A percentile compares a stretch with the other conserved stretches of the same genome.
These are phyloP conservation scores for Lolium perenne DNA, from an alignment of 176 grass and related monocot species.

Conservation along the genomic window DNA sequence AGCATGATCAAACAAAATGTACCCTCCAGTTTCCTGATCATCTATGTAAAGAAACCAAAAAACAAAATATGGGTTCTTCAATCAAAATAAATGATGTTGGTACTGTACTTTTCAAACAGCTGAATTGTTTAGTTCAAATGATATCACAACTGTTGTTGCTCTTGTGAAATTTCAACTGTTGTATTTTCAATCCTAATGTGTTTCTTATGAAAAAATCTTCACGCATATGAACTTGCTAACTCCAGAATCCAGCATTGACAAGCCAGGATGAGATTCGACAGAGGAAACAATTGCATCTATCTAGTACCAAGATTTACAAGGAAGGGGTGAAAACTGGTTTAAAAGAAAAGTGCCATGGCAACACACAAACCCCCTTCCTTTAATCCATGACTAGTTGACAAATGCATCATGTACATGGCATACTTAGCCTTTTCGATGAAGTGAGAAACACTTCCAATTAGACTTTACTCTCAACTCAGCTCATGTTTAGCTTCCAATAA, in stretches of 20 bases:
- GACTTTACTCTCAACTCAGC: neutral
- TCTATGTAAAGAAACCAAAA: neutral
- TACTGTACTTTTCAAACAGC: neutral
- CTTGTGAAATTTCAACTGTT: neutral
- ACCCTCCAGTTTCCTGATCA: neutral
- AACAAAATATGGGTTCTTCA: neutral
- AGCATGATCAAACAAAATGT: neutral
- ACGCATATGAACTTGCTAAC: neutral
- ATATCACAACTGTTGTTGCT: neutral
- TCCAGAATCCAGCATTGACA: slow-evolving; percentile 7
- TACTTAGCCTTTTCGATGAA: neutral
- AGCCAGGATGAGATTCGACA: neutral
- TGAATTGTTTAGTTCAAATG: neutral
- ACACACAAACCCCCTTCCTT: neutral
- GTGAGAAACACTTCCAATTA: neutral
- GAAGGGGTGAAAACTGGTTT: neutral
- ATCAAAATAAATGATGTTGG: neutral
- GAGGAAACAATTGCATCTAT: neutral
- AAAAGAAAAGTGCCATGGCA: neutral
- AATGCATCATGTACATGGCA: neutral
- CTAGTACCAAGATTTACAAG: neutral
- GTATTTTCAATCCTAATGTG: neutral
- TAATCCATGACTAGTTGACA: neutral
- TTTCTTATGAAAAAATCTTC: slow-evolving; percentile 7
- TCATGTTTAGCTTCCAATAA: neutral